Evolutionary conservation across 2,329 filamentous ascomycete species (phyloP).

Genomic region (Furcasterigmium sp.): DNA sequence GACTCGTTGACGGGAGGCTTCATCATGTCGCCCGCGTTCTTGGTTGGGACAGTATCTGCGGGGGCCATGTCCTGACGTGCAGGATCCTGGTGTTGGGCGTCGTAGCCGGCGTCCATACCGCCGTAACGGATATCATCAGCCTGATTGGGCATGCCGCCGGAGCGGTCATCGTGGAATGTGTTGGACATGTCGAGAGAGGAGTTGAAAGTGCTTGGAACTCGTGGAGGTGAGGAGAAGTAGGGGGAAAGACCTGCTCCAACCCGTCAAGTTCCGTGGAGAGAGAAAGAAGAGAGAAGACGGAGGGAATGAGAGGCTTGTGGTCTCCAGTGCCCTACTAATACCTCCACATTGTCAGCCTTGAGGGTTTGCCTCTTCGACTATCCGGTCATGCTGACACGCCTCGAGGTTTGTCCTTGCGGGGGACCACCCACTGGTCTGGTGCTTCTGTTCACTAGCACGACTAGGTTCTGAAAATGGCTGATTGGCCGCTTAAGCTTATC

Average conservation of each 20-base stretch:
- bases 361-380: too few species aligned
- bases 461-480: not conserved
- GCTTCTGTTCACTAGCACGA: not conserved
- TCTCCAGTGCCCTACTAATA: too few species aligned
- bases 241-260: too few species aligned
- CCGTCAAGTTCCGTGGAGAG: too few species aligned
- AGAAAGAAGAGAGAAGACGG: too few species aligned
- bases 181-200: too few species aligned
- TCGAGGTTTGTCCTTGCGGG: not conserved
- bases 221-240: too few species aligned
- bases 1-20: not conserved
- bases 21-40: not conserved
- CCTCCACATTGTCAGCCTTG: too few species aligned
- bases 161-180: not conserved
- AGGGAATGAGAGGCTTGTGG: too few species aligned
- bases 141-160: not conserved
- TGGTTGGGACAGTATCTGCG: not conserved
- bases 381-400: too few species aligned
- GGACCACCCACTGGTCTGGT: not conserved
- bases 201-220: too few species aligned
- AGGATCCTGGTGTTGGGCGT: not conserved
- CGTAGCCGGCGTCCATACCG: not conserved
- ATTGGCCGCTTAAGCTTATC: not conserved
- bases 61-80: not conserved
- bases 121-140: too few species aligned